Base-by-base conservation (phyloP, 1,284 basidiomycete genomes). In the Dichomitus squalens region DNA sequence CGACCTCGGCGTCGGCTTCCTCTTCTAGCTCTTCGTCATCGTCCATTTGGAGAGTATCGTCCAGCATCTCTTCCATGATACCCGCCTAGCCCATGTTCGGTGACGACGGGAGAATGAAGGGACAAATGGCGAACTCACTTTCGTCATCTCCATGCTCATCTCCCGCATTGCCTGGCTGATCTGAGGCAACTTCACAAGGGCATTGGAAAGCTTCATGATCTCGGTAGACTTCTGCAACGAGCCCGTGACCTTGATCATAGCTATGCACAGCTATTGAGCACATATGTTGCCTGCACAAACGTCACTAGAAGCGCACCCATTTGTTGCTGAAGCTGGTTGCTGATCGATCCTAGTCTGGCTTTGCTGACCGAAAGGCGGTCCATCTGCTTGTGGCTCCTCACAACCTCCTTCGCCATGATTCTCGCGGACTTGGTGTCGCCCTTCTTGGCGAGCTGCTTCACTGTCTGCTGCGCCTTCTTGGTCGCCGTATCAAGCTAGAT, bases 61-160 rank as follows among this genome's bases (percentile, higher is more conserved):
- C 91, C 59, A 96, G 76, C 93, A 96, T 96, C 69, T 96, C 94
- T 65, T 95, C 93, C 83, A 96, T 86, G 55, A 96, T 92, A 4
- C 94, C 94, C 43, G 93, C 93, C 94, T 96, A 57, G n/a, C 6
- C 6, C n/a, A 49, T 49, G 52, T 29, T 36, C 59, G 48, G 14
- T 50, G 34, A 39, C 11, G 21, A 49, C 33, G 27, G 41, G 35
- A 11, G 4, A 6, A 36, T 16, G 43, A 41, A 25, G 21, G 29
- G 18, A 23, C 16, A 31, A 51, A 36, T 14, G 9, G 5, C 34
- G 18, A 33, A 51, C 72, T 21, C 59, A 92, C 94, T 85, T 98
- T 98, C 64, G 93, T 98, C 95, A 99, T 98, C 75, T 99, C 96
- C 86, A 95, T 93, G 67, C 90, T 93, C 95, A 99, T 96, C 70